phyloP scores from a whole-genome alignment of 257 asterid genomes.

The Scutellaria minor region DNA sequence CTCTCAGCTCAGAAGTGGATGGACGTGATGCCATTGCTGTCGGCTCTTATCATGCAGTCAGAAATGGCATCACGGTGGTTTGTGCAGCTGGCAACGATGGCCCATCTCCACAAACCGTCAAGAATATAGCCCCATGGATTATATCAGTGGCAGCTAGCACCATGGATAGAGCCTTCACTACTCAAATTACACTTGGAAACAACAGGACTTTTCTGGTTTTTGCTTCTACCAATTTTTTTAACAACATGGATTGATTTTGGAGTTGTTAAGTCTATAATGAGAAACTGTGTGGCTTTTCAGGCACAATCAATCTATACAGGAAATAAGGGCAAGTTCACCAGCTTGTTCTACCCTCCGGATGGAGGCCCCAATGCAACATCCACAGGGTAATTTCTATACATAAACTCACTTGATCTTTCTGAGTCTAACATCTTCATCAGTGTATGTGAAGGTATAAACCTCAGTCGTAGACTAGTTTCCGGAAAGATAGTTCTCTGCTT shows the following conservation, averaged over 20 bases:
- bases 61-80: conserved; percentile 45
- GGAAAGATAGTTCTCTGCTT: conserved; percentile 54
- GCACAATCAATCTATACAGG: conserved; percentile 47
- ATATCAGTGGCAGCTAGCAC: conserved; percentile 51
- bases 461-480: conserved; percentile 9
- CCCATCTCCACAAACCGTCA: conserved; percentile 39
- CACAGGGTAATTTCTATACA: neutral
- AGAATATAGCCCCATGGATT: conserved; percentile 50
- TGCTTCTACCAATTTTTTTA: neutral
- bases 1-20: conserved; percentile 46
- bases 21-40: conserved; percentile 46
- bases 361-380: conserved; percentile 26
- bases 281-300: conserved; percentile 20
- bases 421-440: conserved; percentile 22
- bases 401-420: no score
- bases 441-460: conserved; percentile 34
- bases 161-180: conserved; percentile 48
- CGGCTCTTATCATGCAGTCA: conserved; percentile 52
- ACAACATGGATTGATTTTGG: neutral
- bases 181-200: conserved; percentile 52
- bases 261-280: neutral
- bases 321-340: conserved; percentile 15
- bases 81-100: conserved; percentile 55
- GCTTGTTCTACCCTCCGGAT: conserved; percentile 39
- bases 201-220: conserved; percentile 44